A percentile compares a stretch with the other conserved stretches of the same genome.
phyloP scores from a whole-genome alignment of 1,139 yeast species.

The Debaryomyces robertsiae region DNA sequence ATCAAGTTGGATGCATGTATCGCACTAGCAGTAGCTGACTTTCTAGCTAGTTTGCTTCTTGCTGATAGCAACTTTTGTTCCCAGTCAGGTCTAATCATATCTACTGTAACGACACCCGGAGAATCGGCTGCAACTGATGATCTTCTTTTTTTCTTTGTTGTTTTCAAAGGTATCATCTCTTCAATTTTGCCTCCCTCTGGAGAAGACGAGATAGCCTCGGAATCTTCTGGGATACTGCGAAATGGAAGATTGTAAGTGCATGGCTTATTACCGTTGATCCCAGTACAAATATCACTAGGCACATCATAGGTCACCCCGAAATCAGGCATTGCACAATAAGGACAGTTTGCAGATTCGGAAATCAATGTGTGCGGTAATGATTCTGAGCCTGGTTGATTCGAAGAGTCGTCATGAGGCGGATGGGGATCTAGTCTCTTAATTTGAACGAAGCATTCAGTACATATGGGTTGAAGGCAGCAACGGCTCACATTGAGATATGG shows the following conservation, averaged over 20 bases:
- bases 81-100: conserved; percentile 92
- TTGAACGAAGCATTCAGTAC: conserved; percentile 96
- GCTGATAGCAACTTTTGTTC: conserved; percentile 71
- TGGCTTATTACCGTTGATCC: conserved; percentile 52
- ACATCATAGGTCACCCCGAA: conserved; percentile 83
- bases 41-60: conserved; percentile 73
- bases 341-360: conserved; percentile 89
- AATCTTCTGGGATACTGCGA: conserved; percentile 16
- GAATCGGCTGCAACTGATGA: conserved; percentile 61
- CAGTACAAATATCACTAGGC: conserved; percentile 56
- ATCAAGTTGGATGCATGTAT: conserved; percentile 79
- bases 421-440: conserved; percentile 94
- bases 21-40: conserved; percentile 93
- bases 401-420: conserved; percentile 73
- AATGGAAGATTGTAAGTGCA: conserved; percentile 27
- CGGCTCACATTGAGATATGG: conserved; percentile 75
- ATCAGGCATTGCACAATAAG: conserved; percentile 87
- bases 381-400: conserved; percentile 24
- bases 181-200: conserved; percentile 8
- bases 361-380: conserved; percentile 63
- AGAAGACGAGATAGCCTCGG: conserved; percentile 17
- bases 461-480: conserved; percentile 91
- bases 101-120: conserved; percentile 73
- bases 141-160: conserved; percentile 27
- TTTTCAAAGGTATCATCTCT: not conserved